A percentile compares a stretch with the other conserved stretches of the same genome.
Conservation (phyloP, 1,284 basidiomycete species). For the Leccinum fuscescens region DNA sequence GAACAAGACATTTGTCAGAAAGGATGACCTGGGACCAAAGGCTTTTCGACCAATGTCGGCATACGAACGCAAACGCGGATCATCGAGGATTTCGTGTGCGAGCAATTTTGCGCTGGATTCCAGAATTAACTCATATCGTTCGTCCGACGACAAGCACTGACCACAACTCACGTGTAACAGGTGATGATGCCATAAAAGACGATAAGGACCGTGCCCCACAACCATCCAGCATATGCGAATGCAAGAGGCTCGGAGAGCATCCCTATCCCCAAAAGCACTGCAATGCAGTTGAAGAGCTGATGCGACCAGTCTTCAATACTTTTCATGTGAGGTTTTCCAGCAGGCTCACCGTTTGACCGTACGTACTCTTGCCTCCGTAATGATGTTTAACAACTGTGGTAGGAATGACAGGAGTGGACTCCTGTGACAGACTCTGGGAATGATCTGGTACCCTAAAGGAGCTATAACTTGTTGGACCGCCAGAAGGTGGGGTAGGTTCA, state of each 20-base stretch:
- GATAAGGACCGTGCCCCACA: slow-evolving; percentile 71
- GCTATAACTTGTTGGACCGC: neutral
- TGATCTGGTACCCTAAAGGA: neutral
- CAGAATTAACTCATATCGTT: slow-evolving; percentile 2
- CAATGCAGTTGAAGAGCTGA: slow-evolving; percentile 88
- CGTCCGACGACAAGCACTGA: neutral
- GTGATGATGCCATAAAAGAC: slow-evolving; percentile 78
- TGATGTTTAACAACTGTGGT: slow-evolving; percentile 27
- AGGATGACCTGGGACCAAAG: slow-evolving; percentile 72
- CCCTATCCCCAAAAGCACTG: slow-evolving; percentile 85
- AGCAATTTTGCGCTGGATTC: slow-evolving; percentile 76
- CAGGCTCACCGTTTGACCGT: slow-evolving; percentile 74
- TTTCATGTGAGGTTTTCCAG: neutral
- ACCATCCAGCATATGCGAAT: slow-evolving; percentile 87
- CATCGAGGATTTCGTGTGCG: slow-evolving; percentile 69
- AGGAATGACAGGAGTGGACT: slow-evolving; percentile 5
- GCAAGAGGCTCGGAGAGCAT: slow-evolving; percentile 89
- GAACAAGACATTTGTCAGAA: slow-evolving; percentile 73
- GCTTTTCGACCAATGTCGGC: slow-evolving; percentile 87
- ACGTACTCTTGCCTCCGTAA: slow-evolving; percentile 65
- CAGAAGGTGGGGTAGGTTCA: slow-evolving; percentile 12
- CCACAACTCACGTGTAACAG: slow-evolving; percentile 76
- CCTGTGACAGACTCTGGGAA: neutral
- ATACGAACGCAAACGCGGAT: slow-evolving; percentile 76
- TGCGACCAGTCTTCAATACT: slow-evolving; percentile 2